Evolutionary conservation across 805 yeast species (phyloP), one percentile per base, ranked within the genome.

Genomic region (Saturnispora gosingensis): DNA sequence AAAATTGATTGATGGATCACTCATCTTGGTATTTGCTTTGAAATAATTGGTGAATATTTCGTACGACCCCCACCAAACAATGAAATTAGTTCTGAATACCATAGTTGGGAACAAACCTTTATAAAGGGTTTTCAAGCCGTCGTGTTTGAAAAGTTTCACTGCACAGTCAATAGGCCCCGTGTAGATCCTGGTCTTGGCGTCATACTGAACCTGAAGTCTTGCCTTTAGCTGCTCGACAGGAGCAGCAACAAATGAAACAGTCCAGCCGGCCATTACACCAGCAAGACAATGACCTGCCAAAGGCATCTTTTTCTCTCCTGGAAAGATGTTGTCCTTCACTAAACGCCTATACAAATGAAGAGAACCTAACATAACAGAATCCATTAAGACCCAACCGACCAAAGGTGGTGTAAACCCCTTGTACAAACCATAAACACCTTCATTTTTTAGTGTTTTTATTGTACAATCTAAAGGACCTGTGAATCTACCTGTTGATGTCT

Each of bases 61-160:
- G 64, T 89, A 89, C 0, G 95, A 81, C 1, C 96, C 96, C 97
- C 97, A 89, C 91, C 95, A 88, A 53, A 87, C 85, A 35, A 86
- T 74, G 64, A 88, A 89, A 67, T 86, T 86, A 1, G 95, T 81
- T 63, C 97, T 75, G 71, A 89, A 89, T 13, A 89, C 76, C 83
- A 88, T 78, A 0, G 97, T 89, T 15, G 95, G 81, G n/a, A 81
- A 68, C 43, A 89, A 72, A 5, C 96, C 97, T 58, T 85, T 81
- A 65, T 87, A 89, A 2, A 85, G 69, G 0, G 96, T 95, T 53
- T 80, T 67, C 25, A 85, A 68, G 9, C 95, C 95, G 35, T 79
- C 76, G 43, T 77, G 73, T 45, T 71, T 70, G 64, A 78, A 78
- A 18, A 83, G 67, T 54, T 82, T 80, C 49, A 66, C 59, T 18